phyloP scores from a whole-genome alignment of 192 early-diverging fungal genomes.

The Backusella macrospora region DNA sequence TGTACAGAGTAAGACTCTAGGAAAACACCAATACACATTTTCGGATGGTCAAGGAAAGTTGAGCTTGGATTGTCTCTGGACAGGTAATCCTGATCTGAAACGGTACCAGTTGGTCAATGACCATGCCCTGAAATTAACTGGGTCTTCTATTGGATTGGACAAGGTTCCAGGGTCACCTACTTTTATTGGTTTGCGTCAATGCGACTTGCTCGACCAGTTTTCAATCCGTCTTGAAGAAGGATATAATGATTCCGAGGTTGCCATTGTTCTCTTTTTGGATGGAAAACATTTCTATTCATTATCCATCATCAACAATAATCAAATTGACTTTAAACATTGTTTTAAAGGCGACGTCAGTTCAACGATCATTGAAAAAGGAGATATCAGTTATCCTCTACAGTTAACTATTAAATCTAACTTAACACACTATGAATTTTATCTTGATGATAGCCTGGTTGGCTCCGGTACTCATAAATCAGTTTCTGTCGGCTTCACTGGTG shows the following conservation, averaged over 20 bases:
- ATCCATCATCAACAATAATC: neutral
- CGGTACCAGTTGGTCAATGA: neutral
- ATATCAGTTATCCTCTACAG: neutral
- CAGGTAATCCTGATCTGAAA: conserved; percentile 9
- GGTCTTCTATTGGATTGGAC: neutral
- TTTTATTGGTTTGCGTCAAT: neutral
- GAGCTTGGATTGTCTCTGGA: neutral
- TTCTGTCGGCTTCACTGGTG: neutral
- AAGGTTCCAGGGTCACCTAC: conserved; percentile 4
- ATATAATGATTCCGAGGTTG: neutral
- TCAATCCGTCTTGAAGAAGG: conserved; percentile 12
- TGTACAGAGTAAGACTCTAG: neutral
- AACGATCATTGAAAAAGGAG: neutral
- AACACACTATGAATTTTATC: neutral
- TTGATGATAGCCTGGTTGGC: neutral
- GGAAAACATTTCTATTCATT: conserved; percentile 5
- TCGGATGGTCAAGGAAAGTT: neutral
- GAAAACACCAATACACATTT: neutral
- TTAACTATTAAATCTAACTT: neutral
- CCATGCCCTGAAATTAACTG: conserved; percentile 13
- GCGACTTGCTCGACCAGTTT: conserved; percentile 3
- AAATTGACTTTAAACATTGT: neutral
- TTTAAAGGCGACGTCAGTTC: neutral
- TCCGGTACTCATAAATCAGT: neutral
- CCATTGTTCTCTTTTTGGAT: neutral